phyloP scores from a whole-genome alignment of 2,329 filamentous ascomycete species.

The Tolypocladium ophioglossoides region DNA sequence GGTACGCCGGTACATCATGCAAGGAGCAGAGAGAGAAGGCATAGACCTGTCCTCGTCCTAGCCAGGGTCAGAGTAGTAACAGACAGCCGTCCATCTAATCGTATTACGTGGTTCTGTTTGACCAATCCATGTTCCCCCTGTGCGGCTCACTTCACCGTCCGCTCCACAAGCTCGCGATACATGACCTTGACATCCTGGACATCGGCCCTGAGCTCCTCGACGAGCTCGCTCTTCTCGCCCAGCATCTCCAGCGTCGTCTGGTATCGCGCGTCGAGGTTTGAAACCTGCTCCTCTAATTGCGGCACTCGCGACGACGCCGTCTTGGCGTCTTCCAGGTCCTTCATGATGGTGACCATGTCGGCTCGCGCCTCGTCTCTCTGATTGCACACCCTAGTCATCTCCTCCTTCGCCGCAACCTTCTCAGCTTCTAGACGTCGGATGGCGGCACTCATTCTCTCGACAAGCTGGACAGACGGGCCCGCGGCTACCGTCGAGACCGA shows the following conservation, averaged over 20 bases:
- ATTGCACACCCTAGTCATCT: constrained; percentile 65
- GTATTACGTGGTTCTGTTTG: not conserved
- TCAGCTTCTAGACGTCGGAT: constrained; percentile 87
- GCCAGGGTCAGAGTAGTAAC: not conserved
- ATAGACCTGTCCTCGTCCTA: constrained; percentile 41
- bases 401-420: constrained; percentile 80
- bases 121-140: not conserved
- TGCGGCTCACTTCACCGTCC: constrained; percentile 52
- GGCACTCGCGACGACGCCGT: constrained; percentile 47
- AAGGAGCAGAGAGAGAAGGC: constrained; percentile 74
- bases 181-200: constrained; percentile 91
- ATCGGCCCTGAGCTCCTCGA: constrained; percentile 83
- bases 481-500: constrained; percentile 84
- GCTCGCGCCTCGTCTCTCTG: constrained; percentile 87
- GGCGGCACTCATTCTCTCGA: constrained; percentile 90
- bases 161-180: constrained; percentile 85
- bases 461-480: constrained; percentile 86
- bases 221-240: constrained; percentile 91
- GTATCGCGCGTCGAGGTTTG: constrained; percentile 64
- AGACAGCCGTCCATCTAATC: not conserved
- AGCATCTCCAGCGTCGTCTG: constrained; percentile 89
- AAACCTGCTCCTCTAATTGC: constrained; percentile 57
- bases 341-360: constrained; percentile 85
- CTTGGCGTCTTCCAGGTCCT: constrained; percentile 66
- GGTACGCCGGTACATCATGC: constrained; percentile 67